Percentiles rank a stretch among this genome's conserved stretches.
These are phyloP conservation scores for Diaporthe helianthi DNA, from an alignment of 2,329 filamentous ascomycete genomes.

Conservation along the genomic window DNA sequence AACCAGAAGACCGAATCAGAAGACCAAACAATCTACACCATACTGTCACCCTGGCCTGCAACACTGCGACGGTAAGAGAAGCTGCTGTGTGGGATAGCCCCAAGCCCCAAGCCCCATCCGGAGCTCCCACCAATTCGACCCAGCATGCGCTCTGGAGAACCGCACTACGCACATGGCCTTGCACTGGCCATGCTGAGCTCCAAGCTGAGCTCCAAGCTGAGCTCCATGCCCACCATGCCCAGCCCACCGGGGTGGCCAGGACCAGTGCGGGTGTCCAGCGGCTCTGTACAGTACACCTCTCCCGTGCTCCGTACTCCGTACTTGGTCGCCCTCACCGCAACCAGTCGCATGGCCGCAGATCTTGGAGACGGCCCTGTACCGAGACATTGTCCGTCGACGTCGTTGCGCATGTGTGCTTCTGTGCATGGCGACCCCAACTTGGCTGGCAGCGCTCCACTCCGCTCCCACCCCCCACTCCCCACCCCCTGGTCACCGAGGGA, in stretches of 20 bases:
- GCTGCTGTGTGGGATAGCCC: conserved; percentile 11
- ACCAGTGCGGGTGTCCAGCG: neutral
- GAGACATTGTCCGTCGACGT: conserved; percentile 32
- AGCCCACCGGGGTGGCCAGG: conserved; percentile 1
- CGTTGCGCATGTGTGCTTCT: conserved; percentile 27
- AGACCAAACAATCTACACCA: conserved; percentile 18
- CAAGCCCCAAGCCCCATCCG: conserved; percentile 11
- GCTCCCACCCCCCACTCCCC: conserved; percentile 23
- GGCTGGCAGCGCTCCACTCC: conserved; percentile 8
- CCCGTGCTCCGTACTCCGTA: too few species aligned
- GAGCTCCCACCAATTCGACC: conserved; percentile 8
- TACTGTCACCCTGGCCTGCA: conserved; percentile 18
- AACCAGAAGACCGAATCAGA: neutral
- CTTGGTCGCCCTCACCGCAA: conserved; percentile 16
- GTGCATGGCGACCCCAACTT: conserved; percentile 27
- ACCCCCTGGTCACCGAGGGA: conserved; percentile 25
- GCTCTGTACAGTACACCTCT: neutral
- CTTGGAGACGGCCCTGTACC: conserved; percentile 2
- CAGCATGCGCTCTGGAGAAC: neutral
- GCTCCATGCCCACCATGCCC: conserved; percentile 12
- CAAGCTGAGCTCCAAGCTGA: conserved; percentile 13
- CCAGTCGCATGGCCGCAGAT: conserved; percentile 26
- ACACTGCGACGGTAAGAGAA: neutral
- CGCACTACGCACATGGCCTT: conserved; percentile 2
- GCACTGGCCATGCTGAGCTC: conserved; percentile 13